Evolutionary conservation across 2,329 filamentous ascomycete species (phyloP).

Genomic region (Peltaster fructicola): DNA sequence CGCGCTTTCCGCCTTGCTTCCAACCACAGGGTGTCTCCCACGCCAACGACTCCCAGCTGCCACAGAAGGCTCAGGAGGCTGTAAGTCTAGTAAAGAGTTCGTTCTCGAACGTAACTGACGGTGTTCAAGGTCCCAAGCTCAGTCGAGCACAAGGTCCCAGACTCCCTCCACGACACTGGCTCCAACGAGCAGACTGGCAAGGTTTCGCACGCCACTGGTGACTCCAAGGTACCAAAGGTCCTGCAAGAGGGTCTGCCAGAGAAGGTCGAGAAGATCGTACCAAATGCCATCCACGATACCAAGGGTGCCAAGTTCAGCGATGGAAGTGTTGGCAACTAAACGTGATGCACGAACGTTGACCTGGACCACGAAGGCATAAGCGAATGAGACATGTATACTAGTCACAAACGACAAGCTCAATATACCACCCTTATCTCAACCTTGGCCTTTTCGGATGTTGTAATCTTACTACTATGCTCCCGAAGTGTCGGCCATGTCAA

Average conservation of each 20-base stretch:
- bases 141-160: conserved; percentile 23
- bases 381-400: no score
- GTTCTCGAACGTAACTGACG: conserved; percentile 1
- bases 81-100: conserved; percentile 7
- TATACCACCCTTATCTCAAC: no score
- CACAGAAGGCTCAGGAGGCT: conserved; percentile 22
- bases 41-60: conserved; percentile 23
- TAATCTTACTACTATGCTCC: no score
- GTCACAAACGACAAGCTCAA: no score
- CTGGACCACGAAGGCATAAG: no score
- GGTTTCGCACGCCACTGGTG: conserved; percentile 23
- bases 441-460: no score
- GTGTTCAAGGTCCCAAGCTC: conserved; percentile 14
- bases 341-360: no score
- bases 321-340: conserved; percentile 9
- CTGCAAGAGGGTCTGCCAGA: conserved; percentile 28
- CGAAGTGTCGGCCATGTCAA: no score
- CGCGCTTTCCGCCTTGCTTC: no score
- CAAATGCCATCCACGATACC: conserved; percentile 27
- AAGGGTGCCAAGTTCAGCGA: conserved; percentile 10
- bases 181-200: conserved; percentile 18
- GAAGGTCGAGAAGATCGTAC: conserved; percentile 26
- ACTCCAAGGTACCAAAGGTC: conserved; percentile 24
- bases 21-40: conserved; percentile 27
- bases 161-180: conserved; percentile 23